These are phyloP conservation scores for Tricholoma bakamatsutake DNA, from an alignment of 768 basidiomycete genomes.

Conservation along the genomic window DNA sequence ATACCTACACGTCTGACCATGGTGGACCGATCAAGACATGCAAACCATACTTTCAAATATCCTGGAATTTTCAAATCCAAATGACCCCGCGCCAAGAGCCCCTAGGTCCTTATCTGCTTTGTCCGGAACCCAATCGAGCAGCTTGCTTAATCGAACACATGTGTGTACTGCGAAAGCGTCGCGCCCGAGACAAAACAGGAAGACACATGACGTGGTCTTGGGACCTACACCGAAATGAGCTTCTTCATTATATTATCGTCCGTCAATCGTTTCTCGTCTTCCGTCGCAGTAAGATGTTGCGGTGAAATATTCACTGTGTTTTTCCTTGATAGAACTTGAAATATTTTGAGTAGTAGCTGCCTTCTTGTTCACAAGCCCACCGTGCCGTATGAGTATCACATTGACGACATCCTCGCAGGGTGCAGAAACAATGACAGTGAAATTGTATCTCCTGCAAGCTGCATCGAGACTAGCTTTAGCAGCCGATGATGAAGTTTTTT, in stretches of 20 bases:
- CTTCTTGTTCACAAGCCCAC: constrained; percentile 58
- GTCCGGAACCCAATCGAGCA: constrained; percentile 46
- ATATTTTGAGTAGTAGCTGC: constrained; percentile 48
- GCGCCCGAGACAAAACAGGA: constrained; percentile 56
- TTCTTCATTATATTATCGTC: constrained; percentile 53
- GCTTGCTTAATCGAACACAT: constrained; percentile 45
- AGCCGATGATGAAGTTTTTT: constrained; percentile 50
- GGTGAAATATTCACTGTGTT: constrained; percentile 51
- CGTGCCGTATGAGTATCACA: constrained; percentile 46
- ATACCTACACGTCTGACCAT: constrained; percentile 48
- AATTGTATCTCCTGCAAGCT: constrained; percentile 45
- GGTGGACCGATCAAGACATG: constrained; percentile 56
- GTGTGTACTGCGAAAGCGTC: constrained; percentile 62
- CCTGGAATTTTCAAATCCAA: constrained; percentile 45
- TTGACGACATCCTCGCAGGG: constrained; percentile 36
- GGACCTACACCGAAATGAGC: constrained; percentile 55
- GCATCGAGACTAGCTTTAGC: constrained; percentile 45
- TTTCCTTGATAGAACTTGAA: constrained; percentile 33
- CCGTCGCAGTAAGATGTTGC: constrained; percentile 39
- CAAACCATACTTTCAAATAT: constrained; percentile 48
- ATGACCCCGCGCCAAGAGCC: constrained; percentile 53
- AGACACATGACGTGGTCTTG: constrained; percentile 58
- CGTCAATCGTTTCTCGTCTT: constrained; percentile 21
- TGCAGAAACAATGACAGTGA: constrained; percentile 41
- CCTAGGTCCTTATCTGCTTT: constrained; percentile 42